Conservation (phyloP, 1,139 yeast genomes). For the Nematodospora anomalae region DNA sequence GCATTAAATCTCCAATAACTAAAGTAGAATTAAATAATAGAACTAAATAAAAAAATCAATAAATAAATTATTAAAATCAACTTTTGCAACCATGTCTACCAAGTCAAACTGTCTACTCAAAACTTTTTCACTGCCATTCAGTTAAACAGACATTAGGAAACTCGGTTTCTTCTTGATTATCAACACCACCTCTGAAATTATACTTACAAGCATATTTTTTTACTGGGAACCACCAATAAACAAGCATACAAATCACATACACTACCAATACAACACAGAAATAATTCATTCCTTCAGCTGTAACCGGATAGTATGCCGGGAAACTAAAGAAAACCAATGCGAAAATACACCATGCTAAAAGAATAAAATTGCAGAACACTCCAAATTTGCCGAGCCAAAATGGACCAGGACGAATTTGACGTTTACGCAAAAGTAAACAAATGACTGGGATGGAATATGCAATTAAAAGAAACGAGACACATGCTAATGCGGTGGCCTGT, state of each 20-base stretch:
- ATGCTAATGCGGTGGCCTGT: conserved; percentile 47
- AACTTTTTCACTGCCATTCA: conserved; percentile 13
- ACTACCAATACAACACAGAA: conserved; percentile 65
- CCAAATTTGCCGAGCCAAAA: conserved; percentile 63
- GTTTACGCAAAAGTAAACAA: conserved; percentile 56
- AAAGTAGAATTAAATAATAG: no score
- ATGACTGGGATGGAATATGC: conserved; percentile 44
- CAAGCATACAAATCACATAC: conserved; percentile 51
- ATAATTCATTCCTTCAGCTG: conserved; percentile 65
- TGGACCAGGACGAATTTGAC: conserved; percentile 68
- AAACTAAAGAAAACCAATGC: conserved; percentile 65
- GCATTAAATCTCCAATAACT: no score
- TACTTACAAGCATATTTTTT: conserved; percentile 40
- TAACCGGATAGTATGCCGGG: conserved; percentile 66
- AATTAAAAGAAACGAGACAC: conserved; percentile 44
- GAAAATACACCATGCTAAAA: conserved; percentile 59
- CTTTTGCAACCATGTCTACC: no score
- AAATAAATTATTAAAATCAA: no score
- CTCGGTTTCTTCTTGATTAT: conserved; percentile 44
- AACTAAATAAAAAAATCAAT: no score
- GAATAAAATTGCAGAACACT: conserved; percentile 50
- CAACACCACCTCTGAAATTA: conserved; percentile 47
- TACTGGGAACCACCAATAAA: conserved; percentile 58
- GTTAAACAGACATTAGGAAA: conserved; percentile 46
- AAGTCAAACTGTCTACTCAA: no score